Base-by-base conservation (phyloP, 345 rosid species). In the Anacardium occidentale region DNA sequence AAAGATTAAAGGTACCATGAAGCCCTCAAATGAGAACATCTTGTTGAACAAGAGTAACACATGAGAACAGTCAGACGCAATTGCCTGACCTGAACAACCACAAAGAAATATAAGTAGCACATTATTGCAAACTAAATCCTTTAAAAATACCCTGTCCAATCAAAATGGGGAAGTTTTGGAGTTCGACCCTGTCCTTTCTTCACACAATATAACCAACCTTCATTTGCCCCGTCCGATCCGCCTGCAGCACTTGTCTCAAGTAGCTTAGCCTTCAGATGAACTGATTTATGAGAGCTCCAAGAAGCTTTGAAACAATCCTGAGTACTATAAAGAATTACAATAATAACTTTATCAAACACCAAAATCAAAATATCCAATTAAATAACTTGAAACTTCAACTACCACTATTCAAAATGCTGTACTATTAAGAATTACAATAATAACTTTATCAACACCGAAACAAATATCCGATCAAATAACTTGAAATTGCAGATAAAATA, bases 271-370 rank as follows among this genome's bases (percentile, higher is more conserved):
- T 89, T 92, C 81, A 77, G 70, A 79, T 95, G 98, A 66, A 86
- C 92, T 75, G 90, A 84, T 77, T 90, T 95, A 73, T 95, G 99
- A 50, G 93, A 80, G 82, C 91, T 90, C 99, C 98, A 95, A 50
- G 96, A 88, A 70, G 85, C 88, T 81, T 91, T 95, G 77, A 95
- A 95, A 79, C 99, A 95, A 24, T 95, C 99, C 83, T 95, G 98
- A 70, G 99, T 76, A 78, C 97, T 95, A 70, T 61, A 24, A 68
- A 69, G 48, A 56, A 3, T 57, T 32, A 62, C 10, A 15, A 58
- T 10, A 44, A 15, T 44, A 74, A 12, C 48, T 56, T 44, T 37
- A 64, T 60, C 34, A 80, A n/a, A 68, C 24, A 70, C 47, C 66
- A 37, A 64, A 17, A 57, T n/a, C 0, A 7, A 15, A 26, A 57